These are phyloP conservation scores for Gremmenia infestans DNA, from an alignment of 2,329 filamentous ascomycete genomes.

Conservation along the genomic window DNA sequence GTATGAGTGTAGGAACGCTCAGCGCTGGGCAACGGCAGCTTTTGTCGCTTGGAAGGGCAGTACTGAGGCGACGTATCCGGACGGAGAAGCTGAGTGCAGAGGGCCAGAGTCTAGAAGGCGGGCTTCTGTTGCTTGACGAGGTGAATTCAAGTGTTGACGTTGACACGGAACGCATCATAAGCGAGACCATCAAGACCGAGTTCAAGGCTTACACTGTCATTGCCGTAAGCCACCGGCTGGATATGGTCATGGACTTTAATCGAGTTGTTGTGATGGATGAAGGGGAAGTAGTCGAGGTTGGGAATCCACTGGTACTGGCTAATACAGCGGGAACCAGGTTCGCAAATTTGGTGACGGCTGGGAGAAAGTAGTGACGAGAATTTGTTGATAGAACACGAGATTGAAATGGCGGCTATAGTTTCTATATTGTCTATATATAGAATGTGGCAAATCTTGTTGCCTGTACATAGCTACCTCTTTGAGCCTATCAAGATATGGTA, in stretches of 20 bases:
- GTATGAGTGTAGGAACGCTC: slow-evolving; percentile 32
- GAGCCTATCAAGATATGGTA: too few species aligned
- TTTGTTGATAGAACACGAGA: too few species aligned
- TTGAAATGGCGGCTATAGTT: too few species aligned
- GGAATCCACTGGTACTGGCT: slow-evolving; percentile 1
- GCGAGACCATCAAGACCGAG: slow-evolving; percentile 46
- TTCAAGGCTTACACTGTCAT: slow-evolving; percentile 51
- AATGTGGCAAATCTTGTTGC: too few species aligned
- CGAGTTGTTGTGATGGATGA: slow-evolving; percentile 44
- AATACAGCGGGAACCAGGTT: not conserved
- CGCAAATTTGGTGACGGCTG: slow-evolving; percentile 1
- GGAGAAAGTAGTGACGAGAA: not conserved
- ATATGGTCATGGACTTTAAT: slow-evolving; percentile 47
- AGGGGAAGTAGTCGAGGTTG: slow-evolving; percentile 23
- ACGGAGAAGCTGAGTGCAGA: slow-evolving; percentile 19
- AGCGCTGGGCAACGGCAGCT: slow-evolving; percentile 45
- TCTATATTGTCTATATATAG: too few species aligned
- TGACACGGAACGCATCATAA: slow-evolving; percentile 51
- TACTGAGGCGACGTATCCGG: slow-evolving; percentile 33
- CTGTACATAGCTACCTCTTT: too few species aligned
- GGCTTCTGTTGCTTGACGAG: slow-evolving; percentile 34
- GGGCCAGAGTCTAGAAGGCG: slow-evolving; percentile 25
- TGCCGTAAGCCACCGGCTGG: slow-evolving; percentile 33
- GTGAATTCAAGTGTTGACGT: slow-evolving; percentile 27
- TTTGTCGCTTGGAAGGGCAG: slow-evolving; percentile 42